Conservation (phyloP, 2,329 filamentous ascomycete species). For the Fusarium brevicatenulatum region DNA sequence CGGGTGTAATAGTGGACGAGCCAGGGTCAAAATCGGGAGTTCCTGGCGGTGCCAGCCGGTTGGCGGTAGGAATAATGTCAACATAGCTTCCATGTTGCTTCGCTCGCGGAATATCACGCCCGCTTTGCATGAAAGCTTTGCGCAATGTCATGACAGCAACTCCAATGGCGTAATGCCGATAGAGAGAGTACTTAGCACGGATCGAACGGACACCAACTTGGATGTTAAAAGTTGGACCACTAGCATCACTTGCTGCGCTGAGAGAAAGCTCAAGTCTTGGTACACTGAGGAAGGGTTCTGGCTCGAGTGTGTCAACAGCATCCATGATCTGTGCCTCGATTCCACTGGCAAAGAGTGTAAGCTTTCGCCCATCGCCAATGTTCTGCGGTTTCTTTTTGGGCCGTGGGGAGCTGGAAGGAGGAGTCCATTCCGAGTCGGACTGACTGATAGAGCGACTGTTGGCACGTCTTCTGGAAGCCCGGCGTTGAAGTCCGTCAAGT, state of each 20-base stretch:
- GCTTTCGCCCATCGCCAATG: slow-evolving; percentile 79
- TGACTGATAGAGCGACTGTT: slow-evolving; percentile 77
- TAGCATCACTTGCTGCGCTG: slow-evolving; percentile 84
- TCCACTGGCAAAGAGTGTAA: slow-evolving; percentile 83
- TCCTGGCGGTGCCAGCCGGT: slow-evolving; percentile 53
- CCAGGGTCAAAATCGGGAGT: slow-evolving; percentile 49
- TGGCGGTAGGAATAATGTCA: slow-evolving; percentile 36
- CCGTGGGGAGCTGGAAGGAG: slow-evolving; percentile 53
- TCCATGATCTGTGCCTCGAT: slow-evolving; percentile 94
- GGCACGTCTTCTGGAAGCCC: slow-evolving; percentile 73
- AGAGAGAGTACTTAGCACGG: slow-evolving; percentile 88
- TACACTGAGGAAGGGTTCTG: slow-evolving; percentile 85
- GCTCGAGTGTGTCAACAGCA: slow-evolving; percentile 82
- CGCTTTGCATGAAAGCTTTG: slow-evolving; percentile 71
- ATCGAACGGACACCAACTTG: slow-evolving; percentile 84
- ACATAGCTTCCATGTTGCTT: slow-evolving; percentile 46
- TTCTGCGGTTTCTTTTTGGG: slow-evolving; percentile 63
- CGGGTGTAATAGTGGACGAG: slow-evolving; percentile 54
- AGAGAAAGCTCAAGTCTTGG: slow-evolving; percentile 89
- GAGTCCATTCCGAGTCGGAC: slow-evolving; percentile 70
- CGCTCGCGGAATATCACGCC: slow-evolving; percentile 52
- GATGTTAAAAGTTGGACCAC: slow-evolving; percentile 88
- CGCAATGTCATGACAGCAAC: slow-evolving; percentile 81
- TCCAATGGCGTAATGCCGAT: slow-evolving; percentile 89
- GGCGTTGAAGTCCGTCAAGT: slow-evolving; percentile 69